Base-by-base conservation (phyloP, 2,329 filamentous ascomycete species). In the Calonectria hongkongensis region DNA sequence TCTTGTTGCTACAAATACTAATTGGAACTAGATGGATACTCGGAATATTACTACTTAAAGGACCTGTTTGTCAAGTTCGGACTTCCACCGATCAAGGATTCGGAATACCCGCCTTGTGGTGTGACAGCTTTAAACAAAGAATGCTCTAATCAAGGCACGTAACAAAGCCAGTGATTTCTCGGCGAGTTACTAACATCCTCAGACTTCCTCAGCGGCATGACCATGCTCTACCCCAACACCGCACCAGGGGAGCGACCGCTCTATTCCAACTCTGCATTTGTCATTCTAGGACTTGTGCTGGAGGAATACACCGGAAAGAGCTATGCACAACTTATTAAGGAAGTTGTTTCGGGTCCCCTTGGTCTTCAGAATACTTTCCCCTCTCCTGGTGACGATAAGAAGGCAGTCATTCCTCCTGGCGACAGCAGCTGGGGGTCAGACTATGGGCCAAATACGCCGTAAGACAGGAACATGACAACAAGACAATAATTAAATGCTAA, bases 211-310 rank as follows among this genome's bases (percentile, higher is more conserved):
- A 12, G 78, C 0, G 83, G 81, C 4, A 80, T 86, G 76, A 77
- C 72, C 21, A 71, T 70, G 2, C 75, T 77, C 13, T 78, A 82
- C 41, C 84, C 82, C 0, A 78, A 84, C 21, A 77, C 79, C 1
- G 50, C 81, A 2, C 79, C 80, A 3, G 79, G 81, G 66, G 78
- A 83, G 4, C 79, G 81, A 3, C 84, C 86, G 0, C 80, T 83
- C 0, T 87, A 87, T 72, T 87, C 85, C 5, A 86, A 84, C 66
- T 74, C 86, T 18, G 84, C 84, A 0, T 87, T 85, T 69, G 80
- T 79, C 16, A 60, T 87, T 8, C 79, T 86, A 33, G 78, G 79
- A 5, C 78, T 85, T 60, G 84, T 82, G 0, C 72, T 87, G 0
- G 80, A 84, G 27, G 62, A 78, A 1, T 75, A 71, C 21, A 83